These are phyloP conservation scores for Omphalea diandra DNA, from an alignment of 441 rosid species.

Conservation along the genomic window DNA sequence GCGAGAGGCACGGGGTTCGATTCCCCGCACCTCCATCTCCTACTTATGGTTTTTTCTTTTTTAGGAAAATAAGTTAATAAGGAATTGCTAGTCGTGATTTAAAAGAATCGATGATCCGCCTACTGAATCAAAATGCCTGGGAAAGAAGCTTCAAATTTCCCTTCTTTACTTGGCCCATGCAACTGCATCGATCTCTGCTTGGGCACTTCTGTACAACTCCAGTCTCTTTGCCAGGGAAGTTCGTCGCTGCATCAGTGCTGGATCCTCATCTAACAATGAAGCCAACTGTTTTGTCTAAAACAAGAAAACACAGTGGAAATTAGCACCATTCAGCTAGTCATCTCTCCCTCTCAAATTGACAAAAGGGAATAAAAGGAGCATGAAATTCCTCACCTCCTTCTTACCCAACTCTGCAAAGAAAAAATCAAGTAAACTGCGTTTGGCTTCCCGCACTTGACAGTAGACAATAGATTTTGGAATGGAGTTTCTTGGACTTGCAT, in stretches of 20 bases:
- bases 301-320: not conserved
- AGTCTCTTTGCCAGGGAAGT: constrained; percentile 64
- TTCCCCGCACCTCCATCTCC: constrained; percentile 49
- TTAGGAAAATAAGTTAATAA: not conserved
- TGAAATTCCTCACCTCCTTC: constrained; percentile 52
- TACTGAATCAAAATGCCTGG: not conserved
- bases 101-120: constrained; percentile 13
- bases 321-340: not conserved
- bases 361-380: not conserved
- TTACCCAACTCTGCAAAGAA: constrained; percentile 80
- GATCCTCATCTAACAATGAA: constrained; percentile 66
- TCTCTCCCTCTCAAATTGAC: not conserved
- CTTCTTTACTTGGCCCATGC: constrained; percentile 73
- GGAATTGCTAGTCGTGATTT: not conserved
- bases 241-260: constrained; percentile 70
- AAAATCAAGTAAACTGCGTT: constrained; percentile 76
- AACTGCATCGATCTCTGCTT: constrained; percentile 72
- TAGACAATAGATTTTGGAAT: constrained; percentile 84
- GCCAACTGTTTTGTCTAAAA: constrained; percentile 53
- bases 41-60: too few relatives aligned
- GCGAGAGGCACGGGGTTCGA: constrained; percentile 97
- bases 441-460: constrained; percentile 94
- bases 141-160: not conserved
- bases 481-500: constrained; percentile 66
- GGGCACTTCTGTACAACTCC: constrained; percentile 80